phyloP scores from a whole-genome alignment of 2,329 filamentous ascomycete genomes.

The Cryphonectria carpinicola region DNA sequence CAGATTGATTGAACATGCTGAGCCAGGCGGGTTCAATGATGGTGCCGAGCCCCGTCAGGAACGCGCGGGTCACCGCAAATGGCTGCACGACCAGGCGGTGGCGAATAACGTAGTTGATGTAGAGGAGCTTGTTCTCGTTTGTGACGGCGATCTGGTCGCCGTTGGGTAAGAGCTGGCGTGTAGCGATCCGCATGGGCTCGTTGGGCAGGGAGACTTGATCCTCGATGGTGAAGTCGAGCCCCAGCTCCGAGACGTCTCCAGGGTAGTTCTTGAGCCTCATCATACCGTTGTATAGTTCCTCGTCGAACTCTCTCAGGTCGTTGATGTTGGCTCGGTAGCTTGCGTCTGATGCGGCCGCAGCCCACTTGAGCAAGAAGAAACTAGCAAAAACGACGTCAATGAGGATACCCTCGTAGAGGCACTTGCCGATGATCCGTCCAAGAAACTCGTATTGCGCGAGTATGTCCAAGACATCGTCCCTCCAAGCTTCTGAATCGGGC shows the following conservation, averaged over 20 bases:
- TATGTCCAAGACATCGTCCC: constrained; percentile 60
- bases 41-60: constrained; percentile 80
- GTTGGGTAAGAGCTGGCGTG: constrained; percentile 74
- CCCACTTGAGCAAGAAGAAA: constrained; percentile 97
- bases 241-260: constrained; percentile 79
- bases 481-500: constrained; percentile 61
- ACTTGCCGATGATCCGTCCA: constrained; percentile 92
- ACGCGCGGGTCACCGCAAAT: constrained; percentile 79
- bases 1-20: constrained; percentile 97
- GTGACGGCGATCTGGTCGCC: constrained; percentile 81
- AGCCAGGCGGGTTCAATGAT: constrained; percentile 95
- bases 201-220: constrained; percentile 62
- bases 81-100: constrained; percentile 85
- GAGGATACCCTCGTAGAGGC: constrained; percentile 94
- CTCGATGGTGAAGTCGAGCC: constrained; percentile 86
- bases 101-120: constrained; percentile 88
- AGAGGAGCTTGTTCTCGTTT: constrained; percentile 90
- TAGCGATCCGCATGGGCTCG: constrained; percentile 62
- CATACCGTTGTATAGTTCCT: constrained; percentile 86
- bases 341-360: constrained; percentile 63
- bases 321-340: constrained; percentile 92
- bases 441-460: constrained; percentile 86
- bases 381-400: constrained; percentile 91
- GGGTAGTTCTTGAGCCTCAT: constrained; percentile 81
- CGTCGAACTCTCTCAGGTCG: constrained; percentile 89